phyloP scores from a whole-genome alignment of 306 rosid species.

The Pyrus pyrifolia region DNA sequence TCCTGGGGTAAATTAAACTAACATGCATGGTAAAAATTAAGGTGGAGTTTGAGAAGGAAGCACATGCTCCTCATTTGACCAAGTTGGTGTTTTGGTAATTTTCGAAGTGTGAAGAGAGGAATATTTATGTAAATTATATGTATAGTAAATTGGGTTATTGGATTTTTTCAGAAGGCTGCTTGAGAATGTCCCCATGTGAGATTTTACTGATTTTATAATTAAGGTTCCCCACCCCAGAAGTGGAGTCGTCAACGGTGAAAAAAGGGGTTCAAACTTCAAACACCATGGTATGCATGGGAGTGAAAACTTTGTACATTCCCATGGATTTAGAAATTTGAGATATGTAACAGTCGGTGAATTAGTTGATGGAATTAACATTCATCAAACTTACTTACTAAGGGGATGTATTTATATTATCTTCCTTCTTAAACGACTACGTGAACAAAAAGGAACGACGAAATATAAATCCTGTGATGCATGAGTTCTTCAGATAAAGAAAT shows the following conservation, averaged over 20 bases:
- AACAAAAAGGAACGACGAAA: too few relatives aligned
- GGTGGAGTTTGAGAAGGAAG: not conserved
- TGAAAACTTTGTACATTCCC: not conserved
- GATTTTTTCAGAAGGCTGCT: not conserved
- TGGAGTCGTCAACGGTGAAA: not conserved
- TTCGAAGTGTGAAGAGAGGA: not conserved
- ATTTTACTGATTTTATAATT: not conserved
- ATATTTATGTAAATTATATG: not conserved
- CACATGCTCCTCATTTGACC: not conserved
- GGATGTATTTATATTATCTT: too few relatives aligned
- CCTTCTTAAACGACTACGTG: too few relatives aligned
- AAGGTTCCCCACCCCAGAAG: too few relatives aligned
- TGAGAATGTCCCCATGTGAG: not conserved
- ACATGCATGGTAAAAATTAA: not conserved
- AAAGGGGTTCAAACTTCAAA: not conserved
- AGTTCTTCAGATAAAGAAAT: too few relatives aligned
- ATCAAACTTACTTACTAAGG: too few relatives aligned
- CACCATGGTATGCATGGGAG: not conserved
- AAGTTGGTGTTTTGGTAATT: not conserved
- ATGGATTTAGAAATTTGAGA: not conserved
- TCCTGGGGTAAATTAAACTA: not conserved
- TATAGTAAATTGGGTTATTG: not conserved
- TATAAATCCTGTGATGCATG: too few relatives aligned
- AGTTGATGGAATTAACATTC: not conserved
- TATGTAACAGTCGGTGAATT: not conserved